Percentiles rank a stretch among this genome's conserved stretches.
Conservation (phyloP, 2,329 filamentous ascomycete genomes). For the Hansfordia pulvinata region DNA sequence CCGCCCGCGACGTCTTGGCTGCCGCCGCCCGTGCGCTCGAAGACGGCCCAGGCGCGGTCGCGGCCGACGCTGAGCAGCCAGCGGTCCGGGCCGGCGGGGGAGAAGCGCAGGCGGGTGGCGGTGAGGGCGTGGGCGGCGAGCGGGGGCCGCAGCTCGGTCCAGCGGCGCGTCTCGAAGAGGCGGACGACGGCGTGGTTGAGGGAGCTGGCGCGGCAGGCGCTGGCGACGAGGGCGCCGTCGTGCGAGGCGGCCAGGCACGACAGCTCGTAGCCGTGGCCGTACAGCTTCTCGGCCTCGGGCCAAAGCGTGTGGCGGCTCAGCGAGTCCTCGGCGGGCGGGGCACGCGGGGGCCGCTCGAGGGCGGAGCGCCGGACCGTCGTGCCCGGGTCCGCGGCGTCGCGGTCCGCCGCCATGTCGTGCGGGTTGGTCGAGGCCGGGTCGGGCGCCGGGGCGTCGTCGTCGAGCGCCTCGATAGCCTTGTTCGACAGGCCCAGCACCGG, state of each 20-base stretch:
- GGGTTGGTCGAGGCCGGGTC: conserved; percentile 12
- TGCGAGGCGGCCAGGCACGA: conserved; percentile 71
- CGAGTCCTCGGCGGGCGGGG: conserved; percentile 76
- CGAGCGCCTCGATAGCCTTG: conserved; percentile 62
- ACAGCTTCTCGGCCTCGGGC: conserved; percentile 93
- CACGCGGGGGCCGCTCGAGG: conserved; percentile 30
- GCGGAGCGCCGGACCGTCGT: conserved; percentile 44
- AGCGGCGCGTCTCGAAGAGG: conserved; percentile 73
- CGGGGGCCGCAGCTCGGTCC: conserved; percentile 77
- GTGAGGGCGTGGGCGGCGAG: conserved; percentile 80
- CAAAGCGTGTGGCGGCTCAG: conserved; percentile 83
- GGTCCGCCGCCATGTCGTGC: conserved; percentile 31
- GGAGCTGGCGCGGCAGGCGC: conserved; percentile 84
- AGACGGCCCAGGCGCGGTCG: conserved; percentile 85
- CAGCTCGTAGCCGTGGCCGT: conserved; percentile 96
- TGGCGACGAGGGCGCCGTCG: conserved; percentile 66
- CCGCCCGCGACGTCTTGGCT: conserved; percentile 1
- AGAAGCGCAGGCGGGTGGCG: conserved; percentile 72
- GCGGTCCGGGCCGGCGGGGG: conserved; percentile 52
- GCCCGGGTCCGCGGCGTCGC: conserved; percentile 39
- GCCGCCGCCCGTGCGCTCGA: conserved; percentile 32
- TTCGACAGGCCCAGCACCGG: conserved; percentile 92
- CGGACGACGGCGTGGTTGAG: conserved; percentile 90
- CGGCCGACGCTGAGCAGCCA: conserved; percentile 79
- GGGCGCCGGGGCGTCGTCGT: conserved; percentile 34